These are phyloP conservation scores for Candida pseudocylindracea DNA, from an alignment of 1,139 yeast species.

Conservation along the genomic window DNA sequence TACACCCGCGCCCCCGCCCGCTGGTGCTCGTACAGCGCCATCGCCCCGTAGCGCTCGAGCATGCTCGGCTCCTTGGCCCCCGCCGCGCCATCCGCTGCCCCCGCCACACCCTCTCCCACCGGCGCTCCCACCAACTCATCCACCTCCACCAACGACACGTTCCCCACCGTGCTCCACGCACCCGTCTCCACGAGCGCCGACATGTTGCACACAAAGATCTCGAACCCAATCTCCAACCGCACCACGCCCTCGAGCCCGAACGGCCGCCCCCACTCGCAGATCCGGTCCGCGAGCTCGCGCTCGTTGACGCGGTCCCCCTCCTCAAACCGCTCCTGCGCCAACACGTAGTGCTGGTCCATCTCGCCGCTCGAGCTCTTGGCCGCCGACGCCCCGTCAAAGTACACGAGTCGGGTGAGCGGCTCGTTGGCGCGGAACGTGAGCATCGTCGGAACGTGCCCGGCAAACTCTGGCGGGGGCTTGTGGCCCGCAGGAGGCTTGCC, in stretches of 20 bases:
- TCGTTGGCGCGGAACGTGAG: constrained; percentile 12
- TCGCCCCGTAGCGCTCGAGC: constrained; percentile 5
- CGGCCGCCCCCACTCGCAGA: constrained; percentile 18
- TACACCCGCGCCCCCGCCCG: constrained; percentile 18
- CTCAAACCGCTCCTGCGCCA: constrained; percentile 7
- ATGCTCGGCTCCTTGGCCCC: neutral
- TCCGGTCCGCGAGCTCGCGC: constrained; percentile 14
- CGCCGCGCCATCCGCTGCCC: neutral
- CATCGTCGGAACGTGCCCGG: no score
- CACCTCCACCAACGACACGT: constrained; percentile 12
- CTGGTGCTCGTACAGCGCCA: constrained; percentile 17
- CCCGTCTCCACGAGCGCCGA: constrained; percentile 7
- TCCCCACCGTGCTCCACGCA: constrained; percentile 11
- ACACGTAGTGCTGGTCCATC: constrained; percentile 32
- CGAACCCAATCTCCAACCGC: constrained; percentile 32
- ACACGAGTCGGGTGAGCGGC: constrained; percentile 21
- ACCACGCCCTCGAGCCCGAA: constrained; percentile 28
- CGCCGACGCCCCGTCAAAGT: constrained; percentile 37
- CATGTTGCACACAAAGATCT: constrained; percentile 31
- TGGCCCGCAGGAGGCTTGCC: constrained; percentile 1
- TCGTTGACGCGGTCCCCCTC: constrained; percentile 13
- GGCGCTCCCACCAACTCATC: constrained; percentile 17
- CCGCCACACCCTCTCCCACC: neutral
- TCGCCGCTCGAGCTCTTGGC: constrained; percentile 26
- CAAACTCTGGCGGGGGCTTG: constrained; percentile 1